These are phyloP conservation scores for Mycena alexandri DNA, from an alignment of 768 basidiomycete genomes.

Conservation along the genomic window DNA sequence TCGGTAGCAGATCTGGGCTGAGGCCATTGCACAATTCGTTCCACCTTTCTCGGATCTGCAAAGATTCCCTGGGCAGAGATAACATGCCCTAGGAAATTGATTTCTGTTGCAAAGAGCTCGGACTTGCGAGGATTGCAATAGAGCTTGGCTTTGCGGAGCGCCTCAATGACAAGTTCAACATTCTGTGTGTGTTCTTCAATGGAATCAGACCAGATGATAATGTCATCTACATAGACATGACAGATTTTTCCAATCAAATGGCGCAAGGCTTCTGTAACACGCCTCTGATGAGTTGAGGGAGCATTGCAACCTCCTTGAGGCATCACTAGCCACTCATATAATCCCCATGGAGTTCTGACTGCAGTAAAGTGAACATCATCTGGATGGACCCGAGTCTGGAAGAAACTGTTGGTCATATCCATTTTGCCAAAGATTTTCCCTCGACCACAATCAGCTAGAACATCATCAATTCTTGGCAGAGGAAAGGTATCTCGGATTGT, in stretches of 20 bases:
- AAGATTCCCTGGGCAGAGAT: too few species aligned
- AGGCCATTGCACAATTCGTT: constrained; percentile 41
- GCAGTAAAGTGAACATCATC: constrained; percentile 49
- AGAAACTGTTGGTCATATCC: constrained; percentile 3
- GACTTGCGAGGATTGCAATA: too few species aligned
- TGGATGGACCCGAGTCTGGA: constrained; percentile 34
- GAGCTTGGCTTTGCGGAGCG: too few species aligned
- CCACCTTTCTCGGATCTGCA: constrained; percentile 42
- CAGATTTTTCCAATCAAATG: constrained; percentile 53
- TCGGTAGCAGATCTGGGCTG: constrained; percentile 35
- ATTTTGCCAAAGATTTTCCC: too few species aligned
- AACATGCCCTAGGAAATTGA: too few species aligned
- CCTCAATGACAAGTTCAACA: too few species aligned
- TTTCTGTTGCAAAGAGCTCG: too few species aligned
- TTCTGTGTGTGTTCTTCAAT: constrained; percentile 42
- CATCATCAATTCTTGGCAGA: constrained; percentile 15
- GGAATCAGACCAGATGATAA: constrained; percentile 48
- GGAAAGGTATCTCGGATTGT: constrained; percentile 16
- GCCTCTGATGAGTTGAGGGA: constrained; percentile 48
- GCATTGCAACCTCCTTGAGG: constrained; percentile 52
- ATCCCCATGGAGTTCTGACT: constrained; percentile 49
- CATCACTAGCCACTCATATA: constrained; percentile 57
- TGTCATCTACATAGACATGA: constrained; percentile 49
- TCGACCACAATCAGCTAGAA: constrained; percentile 13
- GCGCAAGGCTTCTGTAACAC: constrained; percentile 49